Evolutionary conservation across 116 monocot genomes (phyloP), one percentile per base, ranked within the genome.

Genomic region (Zostera marina): DNA sequence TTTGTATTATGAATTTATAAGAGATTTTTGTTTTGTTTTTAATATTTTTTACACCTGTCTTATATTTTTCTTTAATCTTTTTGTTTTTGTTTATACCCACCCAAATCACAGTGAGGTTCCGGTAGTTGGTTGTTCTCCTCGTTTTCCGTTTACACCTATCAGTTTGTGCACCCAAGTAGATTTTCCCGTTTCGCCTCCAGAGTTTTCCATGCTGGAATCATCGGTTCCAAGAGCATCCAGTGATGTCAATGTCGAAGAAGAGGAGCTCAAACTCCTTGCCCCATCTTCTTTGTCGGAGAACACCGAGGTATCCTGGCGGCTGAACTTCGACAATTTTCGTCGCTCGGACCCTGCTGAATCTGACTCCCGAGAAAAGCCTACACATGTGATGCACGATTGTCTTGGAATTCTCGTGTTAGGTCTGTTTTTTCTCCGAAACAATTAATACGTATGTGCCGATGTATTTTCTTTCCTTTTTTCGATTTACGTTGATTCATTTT

Each of bases 311-410:
- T 45, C 69, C 25, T 94, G 93, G 93, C 67, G 93, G 63, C 71
- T 94, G 57, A 94, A 94, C 79, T 88, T 94, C 67, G 81, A 88
- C 59, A 71, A 79, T 3, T 84, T 88, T 64, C 76, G 79, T 44
- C 78, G 73, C 49, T 22, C 43, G 25, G 44, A 44, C 13, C 25
- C 55, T 32, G 8, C 23, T 32, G 32, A 0, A 32, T 26, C 54
- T 10, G 32, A 19, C 9, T 4, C 47, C 9, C 5, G 9, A 58
- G 81, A 82, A 72, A 81, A 75, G 66, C 69, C 75, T 4, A 58
- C 74, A 0, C 73, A 69, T 12, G 72, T 74, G 1, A 58, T 79
- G 41, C 81, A 82, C 26, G 73, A 77, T 64, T 94, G 93, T 66
- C 82, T 94, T 54, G 93, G 84, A 8, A 79, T 79, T 11, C 63